phyloP scores from a whole-genome alignment of 2,329 filamentous ascomycete species.

The Ceratocystis cubensis region DNA sequence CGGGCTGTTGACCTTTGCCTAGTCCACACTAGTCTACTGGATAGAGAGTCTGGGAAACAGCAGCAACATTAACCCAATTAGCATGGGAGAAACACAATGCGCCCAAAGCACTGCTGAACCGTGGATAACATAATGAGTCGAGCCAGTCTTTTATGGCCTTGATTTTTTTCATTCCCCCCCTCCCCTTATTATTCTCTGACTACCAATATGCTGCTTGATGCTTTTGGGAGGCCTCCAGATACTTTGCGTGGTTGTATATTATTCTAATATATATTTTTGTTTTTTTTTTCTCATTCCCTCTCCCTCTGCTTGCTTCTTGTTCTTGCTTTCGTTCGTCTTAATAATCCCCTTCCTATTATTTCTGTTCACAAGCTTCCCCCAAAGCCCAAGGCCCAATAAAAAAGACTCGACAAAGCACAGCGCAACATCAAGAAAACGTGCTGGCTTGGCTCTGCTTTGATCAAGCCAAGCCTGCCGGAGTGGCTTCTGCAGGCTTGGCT shows the following conservation, averaged over 20 bases:
- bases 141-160: background rate
- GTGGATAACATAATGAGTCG: background rate
- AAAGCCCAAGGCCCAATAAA: too few relatives aligned
- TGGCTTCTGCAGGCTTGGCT: conserved; percentile 7
- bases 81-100: background rate
- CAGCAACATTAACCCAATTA: background rate
- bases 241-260: too few relatives aligned
- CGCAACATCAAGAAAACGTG: background rate
- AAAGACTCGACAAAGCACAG: background rate
- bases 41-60: background rate
- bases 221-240: background rate
- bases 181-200: background rate
- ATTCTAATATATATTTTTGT: background rate
- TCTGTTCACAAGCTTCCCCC: background rate
- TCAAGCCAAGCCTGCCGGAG: conserved; percentile 1
- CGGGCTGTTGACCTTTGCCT: background rate
- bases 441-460: background rate
- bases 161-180: background rate
- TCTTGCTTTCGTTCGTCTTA: background rate
- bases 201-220: background rate
- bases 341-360: background rate
- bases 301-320: background rate
- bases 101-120: conserved; percentile 3
- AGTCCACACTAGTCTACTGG: too few relatives aligned
- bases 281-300: background rate